Base-by-base conservation (phyloP, 108 stramenopile species). In the Cyclotella cryptica region DNA sequence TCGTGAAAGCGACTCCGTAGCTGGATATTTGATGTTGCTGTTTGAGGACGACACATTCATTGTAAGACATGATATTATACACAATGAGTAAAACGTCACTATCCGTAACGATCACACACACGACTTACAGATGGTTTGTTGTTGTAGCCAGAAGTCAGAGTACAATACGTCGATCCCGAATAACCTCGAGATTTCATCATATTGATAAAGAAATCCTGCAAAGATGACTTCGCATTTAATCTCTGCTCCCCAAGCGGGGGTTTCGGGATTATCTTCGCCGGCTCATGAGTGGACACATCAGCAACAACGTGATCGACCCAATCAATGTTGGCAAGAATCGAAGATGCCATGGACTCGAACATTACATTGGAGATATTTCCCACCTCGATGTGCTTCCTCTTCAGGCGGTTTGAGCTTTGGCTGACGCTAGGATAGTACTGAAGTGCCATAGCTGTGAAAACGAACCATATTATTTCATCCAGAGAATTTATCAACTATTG, bases 1-100 rank as follows among this genome's bases (percentile, higher is more conserved):
- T 58, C 28, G 96, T 90, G 21, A 96, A 62, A 18, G 84, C 64
- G 21, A 91, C 86, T 4, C 94, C 95, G 78, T 95, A 98, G 41
- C 85, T 86, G 53, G 89, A 81, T 58, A 89, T 70, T 75, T 98
- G 96, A 47, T 91, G 74, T 30, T 91, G 51, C 78, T 78, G 52
- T 47, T 18, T 14, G 51, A 40, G 44, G n/a, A n/a, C n/a, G n/a
- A n/a, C n/a, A 42, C n/a, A 24, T n/a, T 21, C 13, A 45, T 45
- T 45, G 18, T 6, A 53, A 14, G 18, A 53, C 15, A 53, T 14
- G 10, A 7, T 14, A 53, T 53, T 13, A 45, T 45, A 9, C 9
- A 13, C 9, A 12, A 45, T 45, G 40, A 28, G 19, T 29, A 58
- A 21, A 57, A 8, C 41, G 4, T 45, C 15, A 44, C 42, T 21